Evolutionary conservation across 2,329 filamentous ascomycete genomes (phyloP), one percentile per base, ranked within the genome.

Genomic region (Zymoseptoria crescenta): DNA sequence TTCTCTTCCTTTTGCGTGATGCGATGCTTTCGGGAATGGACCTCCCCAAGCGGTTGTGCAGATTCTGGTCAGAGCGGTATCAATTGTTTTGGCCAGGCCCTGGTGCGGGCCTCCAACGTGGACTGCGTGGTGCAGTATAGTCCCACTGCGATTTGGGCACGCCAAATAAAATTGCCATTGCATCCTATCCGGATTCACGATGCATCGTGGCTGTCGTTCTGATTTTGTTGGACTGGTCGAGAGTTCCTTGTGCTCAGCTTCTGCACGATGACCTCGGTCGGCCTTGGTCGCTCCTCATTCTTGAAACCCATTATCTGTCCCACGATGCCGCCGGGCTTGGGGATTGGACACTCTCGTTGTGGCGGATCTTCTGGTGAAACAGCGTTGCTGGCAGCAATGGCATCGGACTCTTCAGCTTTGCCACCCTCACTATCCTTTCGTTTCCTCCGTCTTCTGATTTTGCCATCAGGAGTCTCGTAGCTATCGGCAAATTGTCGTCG

Each of bases 331-430:
- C 85, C 81, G 0, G 94, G 93, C 75, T 96, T 96, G 4, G 94
- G 94, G 10, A 99, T 86, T 0, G 94, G 94, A 71, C 94, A 99
- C 72, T 95, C 90, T 68, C 90, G 82, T 60, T 27, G 41, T 49
- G 45, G 49, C 48, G 51, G 7, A 4, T 19, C 50, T 6, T 50
- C 21, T 16, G 55, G 8, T 19, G 45, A 21, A 4, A 52, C 59
- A 16, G 59, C 64, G 1, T 59, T 58, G 13, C 51, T 59, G 16
- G 8, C 51, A 8, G 56, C 48, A 4, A 52, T 55, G 10, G 62
- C 55, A 49, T 59, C 57, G 3, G 2, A 41, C 16, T 56, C 41
- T 49, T 20, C 51, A 16, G 41, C 53, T 41, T 19, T 27, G 16
- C n/a, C 56, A 8, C 59, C 61, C 10, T 62, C 60, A 4, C 41